phyloP scores from a whole-genome alignment of 202 grass and related monocot species.

The Dendrocalamus latiflorus region DNA sequence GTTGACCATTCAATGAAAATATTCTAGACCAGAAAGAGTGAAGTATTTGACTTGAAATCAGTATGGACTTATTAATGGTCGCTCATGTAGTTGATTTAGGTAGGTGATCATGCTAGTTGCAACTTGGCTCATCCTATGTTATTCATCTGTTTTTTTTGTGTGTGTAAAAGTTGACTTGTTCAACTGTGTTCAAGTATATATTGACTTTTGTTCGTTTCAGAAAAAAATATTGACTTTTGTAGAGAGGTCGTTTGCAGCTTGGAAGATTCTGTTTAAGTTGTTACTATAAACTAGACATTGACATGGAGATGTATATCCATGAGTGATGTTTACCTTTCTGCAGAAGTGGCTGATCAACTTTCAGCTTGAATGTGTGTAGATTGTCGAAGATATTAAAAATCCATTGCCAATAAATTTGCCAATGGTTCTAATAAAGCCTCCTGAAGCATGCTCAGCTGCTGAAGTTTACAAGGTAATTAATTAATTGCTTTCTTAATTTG shows the following conservation, averaged over 20 bases:
- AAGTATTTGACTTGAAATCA: not conserved
- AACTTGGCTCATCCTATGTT: not conserved
- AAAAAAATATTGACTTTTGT: not conserved
- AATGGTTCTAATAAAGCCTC: constrained; percentile 88
- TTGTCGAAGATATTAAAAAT: constrained; percentile 77
- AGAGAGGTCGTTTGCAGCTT: not conserved
- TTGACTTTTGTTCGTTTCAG: not conserved
- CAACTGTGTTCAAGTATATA: not conserved
- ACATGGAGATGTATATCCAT: constrained; percentile 14
- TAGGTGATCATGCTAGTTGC: not conserved
- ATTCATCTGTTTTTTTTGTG: not conserved
- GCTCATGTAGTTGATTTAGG: not conserved
- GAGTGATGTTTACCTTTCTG: not conserved
- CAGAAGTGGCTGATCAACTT: constrained; percentile 7
- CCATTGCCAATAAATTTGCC: constrained; percentile 57
- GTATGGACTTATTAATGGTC: not conserved
- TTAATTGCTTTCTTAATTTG: not conserved
- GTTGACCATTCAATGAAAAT: not conserved
- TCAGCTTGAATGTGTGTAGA: constrained; percentile 42
- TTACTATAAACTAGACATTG: not conserved
- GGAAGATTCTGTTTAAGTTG: not conserved
- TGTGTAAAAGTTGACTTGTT: not conserved
- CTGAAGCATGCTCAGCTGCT: constrained; percentile 89
- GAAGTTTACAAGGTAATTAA: constrained; percentile 93
- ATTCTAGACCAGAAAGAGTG: constrained; percentile 2